A percentile compares a stretch with the other conserved stretches of the same genome.
Evolutionary conservation across 2,329 filamentous ascomycete genomes (phyloP).

Genomic region (Ophiostoma tasmaniense): DNA sequence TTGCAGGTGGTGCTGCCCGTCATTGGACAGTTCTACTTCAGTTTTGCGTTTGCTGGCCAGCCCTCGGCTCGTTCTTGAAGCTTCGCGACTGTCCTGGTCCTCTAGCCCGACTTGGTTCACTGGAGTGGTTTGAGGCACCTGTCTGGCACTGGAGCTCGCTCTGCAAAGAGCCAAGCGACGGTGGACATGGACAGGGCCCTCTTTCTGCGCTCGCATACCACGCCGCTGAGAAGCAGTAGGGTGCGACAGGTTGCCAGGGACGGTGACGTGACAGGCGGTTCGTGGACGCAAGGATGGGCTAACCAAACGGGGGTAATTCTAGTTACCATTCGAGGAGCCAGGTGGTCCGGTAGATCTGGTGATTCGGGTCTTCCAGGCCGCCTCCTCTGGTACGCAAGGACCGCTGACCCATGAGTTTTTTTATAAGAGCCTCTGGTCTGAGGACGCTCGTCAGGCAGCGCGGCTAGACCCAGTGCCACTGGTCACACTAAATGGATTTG

Average conservation of each 20-base stretch:
- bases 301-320: conserved; percentile 36
- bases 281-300: not conserved
- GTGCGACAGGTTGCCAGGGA: conserved; percentile 10
- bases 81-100: not conserved
- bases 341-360: not conserved
- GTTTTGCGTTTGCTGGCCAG: conserved; percentile 57
- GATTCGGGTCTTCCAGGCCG: not conserved
- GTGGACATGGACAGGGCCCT: not conserved
- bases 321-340: conserved; percentile 38
- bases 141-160: not conserved
- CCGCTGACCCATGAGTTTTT: conserved; percentile 63
- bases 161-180: not conserved
- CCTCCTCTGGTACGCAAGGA: conserved; percentile 42
- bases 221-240: conserved; percentile 1
- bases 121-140: not conserved
- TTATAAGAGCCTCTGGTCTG: conserved; percentile 62
- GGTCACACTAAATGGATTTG: conserved; percentile 31
- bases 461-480: conserved; percentile 53
- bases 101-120: conserved; percentile 5
- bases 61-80: conserved; percentile 16
- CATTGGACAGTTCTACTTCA: conserved; percentile 26
- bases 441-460: conserved; percentile 66
- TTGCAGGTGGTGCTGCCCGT: conserved; percentile 29
- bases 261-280: conserved; percentile 38
- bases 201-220: not conserved